Conservation (phyloP, 2,329 filamentous ascomycete genomes). For the Immersiporthe knoxdaviesiana region DNA sequence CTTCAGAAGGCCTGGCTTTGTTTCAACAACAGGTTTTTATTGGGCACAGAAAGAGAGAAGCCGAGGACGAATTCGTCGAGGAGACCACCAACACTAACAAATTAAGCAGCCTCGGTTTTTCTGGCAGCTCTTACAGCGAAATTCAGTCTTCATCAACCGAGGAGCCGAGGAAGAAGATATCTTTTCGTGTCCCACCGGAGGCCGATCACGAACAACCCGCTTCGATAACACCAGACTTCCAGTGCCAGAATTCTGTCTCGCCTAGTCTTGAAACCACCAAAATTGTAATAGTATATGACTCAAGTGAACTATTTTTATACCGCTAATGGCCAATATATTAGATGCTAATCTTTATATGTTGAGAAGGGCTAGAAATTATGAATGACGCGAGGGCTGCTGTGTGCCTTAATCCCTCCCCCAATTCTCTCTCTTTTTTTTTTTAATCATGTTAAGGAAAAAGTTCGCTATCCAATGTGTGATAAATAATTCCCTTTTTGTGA, state of each 20-base stretch:
- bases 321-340: slow-evolving; percentile 26
- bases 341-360: slow-evolving; percentile 23
- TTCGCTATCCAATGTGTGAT: slow-evolving; percentile 4
- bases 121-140: background rate
- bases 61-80: background rate
- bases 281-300: too few species aligned
- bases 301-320: slow-evolving; percentile 3
- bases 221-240: background rate
- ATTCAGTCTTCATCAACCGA: background rate
- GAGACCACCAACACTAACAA: background rate
- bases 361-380: slow-evolving; percentile 18
- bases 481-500: background rate
- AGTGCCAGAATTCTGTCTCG: background rate
- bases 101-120: background rate
- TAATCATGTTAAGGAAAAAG: background rate
- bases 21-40: background rate
- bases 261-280: background rate
- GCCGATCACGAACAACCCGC: background rate
- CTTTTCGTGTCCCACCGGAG: too few species aligned
- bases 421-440: background rate
- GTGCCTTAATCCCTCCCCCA: background rate
- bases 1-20: background rate
- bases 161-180: too few species aligned
- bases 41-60: background rate
- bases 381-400: background rate